Percentiles rank a stretch among this genome's conserved stretches.
Conservation (phyloP, 2,329 filamentous ascomycete genomes). For the Cercospora sp. region DNA sequence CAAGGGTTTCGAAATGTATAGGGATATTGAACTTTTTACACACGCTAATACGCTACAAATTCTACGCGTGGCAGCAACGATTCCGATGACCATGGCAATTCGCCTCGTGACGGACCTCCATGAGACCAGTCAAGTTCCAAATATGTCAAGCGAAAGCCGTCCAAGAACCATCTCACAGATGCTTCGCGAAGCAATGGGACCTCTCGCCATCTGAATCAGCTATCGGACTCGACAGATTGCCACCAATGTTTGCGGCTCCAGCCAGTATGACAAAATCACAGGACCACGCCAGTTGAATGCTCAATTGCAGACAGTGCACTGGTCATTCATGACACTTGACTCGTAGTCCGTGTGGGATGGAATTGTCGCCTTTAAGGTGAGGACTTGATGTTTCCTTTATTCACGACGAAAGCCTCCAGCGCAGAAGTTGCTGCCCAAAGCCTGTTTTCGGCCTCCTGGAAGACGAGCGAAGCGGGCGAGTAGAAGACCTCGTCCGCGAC, state of each 20-base stretch:
- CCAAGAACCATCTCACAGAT: background rate
- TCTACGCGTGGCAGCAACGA: background rate
- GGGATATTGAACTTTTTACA: background rate
- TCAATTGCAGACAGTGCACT: background rate
- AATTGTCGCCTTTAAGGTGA: background rate
- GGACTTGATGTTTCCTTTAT: conserved; percentile 72
- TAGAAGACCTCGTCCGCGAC: conserved; percentile 96
- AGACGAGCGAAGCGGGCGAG: conserved; percentile 74
- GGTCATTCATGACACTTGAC: too few species aligned
- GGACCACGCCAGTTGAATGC: background rate
- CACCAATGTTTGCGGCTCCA: background rate
- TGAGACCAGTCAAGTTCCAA: background rate
- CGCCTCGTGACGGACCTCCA: background rate
- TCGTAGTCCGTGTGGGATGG: background rate
- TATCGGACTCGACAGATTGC: background rate
- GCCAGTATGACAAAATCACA: background rate
- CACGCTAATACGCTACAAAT: background rate
- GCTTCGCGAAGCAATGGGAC: background rate
- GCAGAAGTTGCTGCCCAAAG: conserved; percentile 84
- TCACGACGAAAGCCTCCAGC: conserved; percentile 88
- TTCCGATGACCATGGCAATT: background rate
- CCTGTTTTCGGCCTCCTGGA: conserved; percentile 91
- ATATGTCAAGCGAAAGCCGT: background rate
- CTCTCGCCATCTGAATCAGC: background rate
- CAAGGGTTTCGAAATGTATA: background rate